These are phyloP conservation scores for Lentinula novae-zelandiae DNA, from an alignment of 1,284 basidiomycete genomes.

Conservation along the genomic window DNA sequence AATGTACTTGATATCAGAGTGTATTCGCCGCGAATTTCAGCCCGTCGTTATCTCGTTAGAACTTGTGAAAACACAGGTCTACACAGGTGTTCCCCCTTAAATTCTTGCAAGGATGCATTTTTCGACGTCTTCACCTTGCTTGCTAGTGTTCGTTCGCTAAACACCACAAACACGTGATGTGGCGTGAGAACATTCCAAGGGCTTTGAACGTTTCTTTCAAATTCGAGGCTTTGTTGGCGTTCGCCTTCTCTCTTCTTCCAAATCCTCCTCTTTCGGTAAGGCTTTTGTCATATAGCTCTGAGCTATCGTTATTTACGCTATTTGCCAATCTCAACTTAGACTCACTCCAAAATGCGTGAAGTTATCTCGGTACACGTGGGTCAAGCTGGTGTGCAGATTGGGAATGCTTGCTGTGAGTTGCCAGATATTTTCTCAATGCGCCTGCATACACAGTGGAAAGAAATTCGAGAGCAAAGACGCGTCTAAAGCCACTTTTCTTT, in stretches of 20 bases:
- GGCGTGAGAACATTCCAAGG: constrained; percentile 1
- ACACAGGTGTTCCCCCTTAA: no score
- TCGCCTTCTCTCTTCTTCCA: constrained; percentile 2
- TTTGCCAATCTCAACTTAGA: background rate
- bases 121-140: no score
- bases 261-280: constrained; percentile 8
- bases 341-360: constrained; percentile 64
- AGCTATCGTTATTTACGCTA: background rate
- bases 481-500: constrained; percentile 15
- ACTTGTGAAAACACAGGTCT: no score
- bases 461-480: constrained; percentile 20
- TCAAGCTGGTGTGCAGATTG: constrained; percentile 95
- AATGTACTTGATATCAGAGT: no score
- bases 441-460: constrained; percentile 11
- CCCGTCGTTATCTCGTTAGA: no score
- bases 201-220: background rate
- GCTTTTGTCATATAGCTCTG: background rate
- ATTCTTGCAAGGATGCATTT: no score
- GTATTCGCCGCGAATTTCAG: no score
- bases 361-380: constrained; percentile 95
- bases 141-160: no score
- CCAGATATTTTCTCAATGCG: constrained; percentile 17
- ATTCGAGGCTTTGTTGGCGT: background rate
- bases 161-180: background rate
- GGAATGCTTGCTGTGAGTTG: constrained; percentile 89